Percentiles rank a stretch among this genome's conserved stretches.
Conservation (phyloP, 148 eudicot genomes). For the Euryodendron excelsum region DNA sequence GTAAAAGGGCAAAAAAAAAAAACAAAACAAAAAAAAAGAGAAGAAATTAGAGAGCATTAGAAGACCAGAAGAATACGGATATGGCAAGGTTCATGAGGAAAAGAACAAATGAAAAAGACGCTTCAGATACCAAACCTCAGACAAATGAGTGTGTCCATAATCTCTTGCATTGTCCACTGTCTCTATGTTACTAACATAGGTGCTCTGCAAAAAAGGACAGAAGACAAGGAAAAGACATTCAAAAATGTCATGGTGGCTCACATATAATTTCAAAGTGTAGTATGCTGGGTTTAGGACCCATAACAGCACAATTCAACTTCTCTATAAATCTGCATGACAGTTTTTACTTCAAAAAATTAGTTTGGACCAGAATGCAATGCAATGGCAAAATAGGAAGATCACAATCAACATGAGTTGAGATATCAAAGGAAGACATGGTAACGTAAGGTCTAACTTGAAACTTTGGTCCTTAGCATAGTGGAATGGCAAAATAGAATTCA, state of each 20-base stretch:
- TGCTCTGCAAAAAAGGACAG: slow-evolving; percentile 49
- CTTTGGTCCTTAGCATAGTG: too few species aligned
- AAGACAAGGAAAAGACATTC: background rate
- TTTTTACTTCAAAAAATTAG: background rate
- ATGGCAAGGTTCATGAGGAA: background rate
- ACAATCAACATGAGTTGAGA: too few species aligned
- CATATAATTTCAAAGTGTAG: background rate
- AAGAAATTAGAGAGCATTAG: background rate
- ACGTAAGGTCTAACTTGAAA: too few species aligned
- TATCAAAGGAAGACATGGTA: too few species aligned
- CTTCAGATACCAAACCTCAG: slow-evolving; percentile 51
- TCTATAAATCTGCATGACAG: background rate
- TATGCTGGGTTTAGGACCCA: background rate
- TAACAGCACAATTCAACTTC: background rate
- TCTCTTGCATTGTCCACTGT: slow-evolving; percentile 84
- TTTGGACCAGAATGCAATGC: background rate
- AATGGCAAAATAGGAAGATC: background rate
- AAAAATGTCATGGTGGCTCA: background rate
- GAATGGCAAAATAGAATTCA: too few species aligned
- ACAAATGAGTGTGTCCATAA: slow-evolving; percentile 83
- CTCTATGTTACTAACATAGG: slow-evolving; percentile 55
- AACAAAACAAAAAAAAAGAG: too few species aligned
- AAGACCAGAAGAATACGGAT: background rate
- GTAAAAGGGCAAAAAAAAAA: background rate
- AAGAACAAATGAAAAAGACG: background rate